Base-by-base conservation (phyloP, 805 yeast genomes). In the Candida palmyrensis region DNA sequence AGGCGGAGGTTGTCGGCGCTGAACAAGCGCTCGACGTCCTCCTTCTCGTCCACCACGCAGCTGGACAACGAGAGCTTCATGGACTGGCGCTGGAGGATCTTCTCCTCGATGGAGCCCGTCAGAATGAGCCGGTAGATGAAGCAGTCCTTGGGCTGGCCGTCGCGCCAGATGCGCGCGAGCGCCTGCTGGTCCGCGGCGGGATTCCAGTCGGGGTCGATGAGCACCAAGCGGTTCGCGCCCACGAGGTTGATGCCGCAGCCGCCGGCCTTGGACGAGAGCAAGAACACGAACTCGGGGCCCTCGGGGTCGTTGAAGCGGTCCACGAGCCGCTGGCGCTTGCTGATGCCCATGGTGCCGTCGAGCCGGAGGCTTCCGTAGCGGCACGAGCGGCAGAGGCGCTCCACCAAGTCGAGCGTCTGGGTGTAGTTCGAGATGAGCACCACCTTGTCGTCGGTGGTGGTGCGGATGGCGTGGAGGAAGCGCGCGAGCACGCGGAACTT, bases 131-230 rank as follows among this genome's bases (percentile, higher is more conserved):
- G 69, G 57, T 92, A 92, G 25, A 90, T 92, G 49, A 82, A 90
- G 63, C 98, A 92, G 55, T 85, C 95, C 57, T 90, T 92, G 68
- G 85, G 90, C 53, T 90, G 98, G 0, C 98, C 98, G 61, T 92
- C 98, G 69, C 98, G 79, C 97, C 97, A 92, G 4, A 92, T 96
- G 57, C 98, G 75, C 0, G 97, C 97, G 41, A 92, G 67, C 0
- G 97, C 97, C 59, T 90, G 98, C 55, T 92, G 97, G 53, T 90
- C 98, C 1, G 96, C 82, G 0, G 98, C 97, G 0, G 98, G 98
- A 50, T 90, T 90, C 98, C 98, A 92, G 55, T 92, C 98, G 0
- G 80, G 80, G 53, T 92, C 98, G 51, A 92, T 68, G 30, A 92
- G 63, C 14, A 92, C 76, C 41, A 92, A 66, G 41, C 98, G 71